These are phyloP conservation scores for Rhizophagus sp. DNA, from an alignment of 192 early-diverging fungal species.

Conservation along the genomic window DNA sequence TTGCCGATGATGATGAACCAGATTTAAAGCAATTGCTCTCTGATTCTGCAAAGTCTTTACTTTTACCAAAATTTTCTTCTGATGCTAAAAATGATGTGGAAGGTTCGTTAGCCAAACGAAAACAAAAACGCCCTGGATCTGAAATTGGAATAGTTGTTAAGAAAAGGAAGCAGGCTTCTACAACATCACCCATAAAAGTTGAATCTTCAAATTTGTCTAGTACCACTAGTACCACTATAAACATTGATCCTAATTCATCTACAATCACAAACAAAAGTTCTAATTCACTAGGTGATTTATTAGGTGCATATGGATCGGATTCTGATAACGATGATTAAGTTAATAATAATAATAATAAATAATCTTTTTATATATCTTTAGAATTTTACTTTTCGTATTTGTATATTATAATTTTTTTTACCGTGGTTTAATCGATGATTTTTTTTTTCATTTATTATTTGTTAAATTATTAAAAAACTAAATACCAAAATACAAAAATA, in stretches of 20 bases:
- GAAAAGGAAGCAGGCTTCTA: neutral
- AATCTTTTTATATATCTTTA: no score
- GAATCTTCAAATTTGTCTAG: no score
- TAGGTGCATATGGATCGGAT: neutral
- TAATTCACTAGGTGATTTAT: neutral
- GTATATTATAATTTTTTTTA: no score
- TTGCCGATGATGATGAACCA: constrained; percentile 46
- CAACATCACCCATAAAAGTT: neutral
- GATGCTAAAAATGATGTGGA: no score
- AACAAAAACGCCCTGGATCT: neutral
- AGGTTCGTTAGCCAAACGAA: neutral
- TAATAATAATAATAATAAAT: no score
- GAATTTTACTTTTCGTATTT: no score
- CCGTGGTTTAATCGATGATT: no score
- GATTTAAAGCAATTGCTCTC: constrained; percentile 38
- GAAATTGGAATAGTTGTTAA: neutral
- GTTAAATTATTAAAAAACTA: no score
- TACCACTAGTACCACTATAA: no score
- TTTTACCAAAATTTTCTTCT: neutral
- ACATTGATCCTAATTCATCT: no score
- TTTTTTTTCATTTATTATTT: no score
- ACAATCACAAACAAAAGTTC: no score
- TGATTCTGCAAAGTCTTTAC: constrained; percentile 16
- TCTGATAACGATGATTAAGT: neutral
- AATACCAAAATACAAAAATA: neutral